A percentile compares a stretch with the other conserved stretches of the same genome.
Conservation (phyloP, 306 rosid species). For the Trifolium fragiferum region DNA sequence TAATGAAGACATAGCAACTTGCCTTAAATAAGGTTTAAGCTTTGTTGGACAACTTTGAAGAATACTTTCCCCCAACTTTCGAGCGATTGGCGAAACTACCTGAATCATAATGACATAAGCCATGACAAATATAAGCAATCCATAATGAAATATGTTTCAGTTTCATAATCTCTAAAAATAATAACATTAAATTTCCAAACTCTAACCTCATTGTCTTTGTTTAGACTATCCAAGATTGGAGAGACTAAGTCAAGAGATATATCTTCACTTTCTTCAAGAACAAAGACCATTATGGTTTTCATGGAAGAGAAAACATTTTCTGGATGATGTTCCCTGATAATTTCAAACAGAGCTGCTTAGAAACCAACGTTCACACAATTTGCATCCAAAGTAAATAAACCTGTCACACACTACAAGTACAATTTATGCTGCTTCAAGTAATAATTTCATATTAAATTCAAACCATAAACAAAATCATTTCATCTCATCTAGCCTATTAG, state of each 20-base stretch:
- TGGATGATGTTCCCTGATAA: conserved; percentile 74
- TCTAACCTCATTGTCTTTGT: conserved; percentile 66
- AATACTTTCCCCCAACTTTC: conserved; percentile 76
- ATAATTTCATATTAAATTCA: conserved; percentile 4
- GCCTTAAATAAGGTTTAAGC: conserved; percentile 67
- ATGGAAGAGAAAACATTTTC: conserved; percentile 73
- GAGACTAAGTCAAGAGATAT: conserved; percentile 65
- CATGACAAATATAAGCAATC: conserved; percentile 2
- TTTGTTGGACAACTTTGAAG: conserved; percentile 65
- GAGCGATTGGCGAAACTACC: conserved; percentile 68
- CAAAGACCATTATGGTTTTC: conserved; percentile 78
- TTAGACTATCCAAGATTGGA: conserved; percentile 71
- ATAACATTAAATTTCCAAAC: background rate
- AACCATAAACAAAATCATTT: conserved; percentile 7
- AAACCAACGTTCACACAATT: background rate
- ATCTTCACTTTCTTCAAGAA: conserved; percentile 90
- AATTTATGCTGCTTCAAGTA: background rate
- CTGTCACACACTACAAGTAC: background rate
- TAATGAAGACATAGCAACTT: conserved; percentile 44
- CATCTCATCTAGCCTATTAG: background rate
- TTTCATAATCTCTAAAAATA: conserved; percentile 8
- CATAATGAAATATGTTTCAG: conserved; percentile 12
- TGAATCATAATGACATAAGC: conserved; percentile 41
- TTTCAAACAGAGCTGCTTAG: conserved; percentile 31
- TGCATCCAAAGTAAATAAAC: conserved; percentile 1